Base-by-base conservation (phyloP, 2,329 filamentous ascomycete species). In the Fusarium sp. region DNA sequence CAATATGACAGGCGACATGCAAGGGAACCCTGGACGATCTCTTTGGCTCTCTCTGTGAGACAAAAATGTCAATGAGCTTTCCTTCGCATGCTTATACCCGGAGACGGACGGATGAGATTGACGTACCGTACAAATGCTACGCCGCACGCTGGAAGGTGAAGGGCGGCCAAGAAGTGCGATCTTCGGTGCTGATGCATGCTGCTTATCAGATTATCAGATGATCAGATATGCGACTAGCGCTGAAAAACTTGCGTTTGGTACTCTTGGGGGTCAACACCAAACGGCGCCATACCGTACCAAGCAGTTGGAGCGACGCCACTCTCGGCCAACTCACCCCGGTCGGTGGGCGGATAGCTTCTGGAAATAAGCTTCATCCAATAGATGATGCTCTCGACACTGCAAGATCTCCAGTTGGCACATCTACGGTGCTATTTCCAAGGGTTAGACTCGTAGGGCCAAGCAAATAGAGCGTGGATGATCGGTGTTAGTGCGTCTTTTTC, bases 181-280 rank as follows among this genome's bases (percentile, higher is more conserved):
- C 61, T 60, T 39, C 27, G 14, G 39, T 57, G 42, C 27, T 54
- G 54, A 45, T 55, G 18, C 21, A 45, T 55, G 18, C 21, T 66
- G 31, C 58, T 66, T 66, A 66, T 68, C 65, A 66, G 64, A 66
- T 67, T 52, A 67, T 67, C 62, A 68, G 65, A 68, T 66, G 42
- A 61, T 49, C 57, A 61, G 62, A 61, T 61, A 52, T 54, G 46
- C 46, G 31, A 51, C 55, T 68, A 61, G 65, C 44, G 55, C 33
- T 46, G 31, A 60, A 58, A 60, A 66, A 55, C 33, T 45, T 61
- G 55, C 41, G 12, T 39, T 39, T 44, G n/a, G 52, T 60, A 31
- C 23, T 56, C 23, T 56, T 44, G 31, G 39, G 18, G n/a, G 33
- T 51, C 44, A 59, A 51, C 56, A 41, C 56, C 15, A 27, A 33